Percentiles rank a stretch among this genome's conserved stretches.
phyloP scores from a whole-genome alignment of 192 early-diverging fungal genomes.

The Coemansia sp. region DNA sequence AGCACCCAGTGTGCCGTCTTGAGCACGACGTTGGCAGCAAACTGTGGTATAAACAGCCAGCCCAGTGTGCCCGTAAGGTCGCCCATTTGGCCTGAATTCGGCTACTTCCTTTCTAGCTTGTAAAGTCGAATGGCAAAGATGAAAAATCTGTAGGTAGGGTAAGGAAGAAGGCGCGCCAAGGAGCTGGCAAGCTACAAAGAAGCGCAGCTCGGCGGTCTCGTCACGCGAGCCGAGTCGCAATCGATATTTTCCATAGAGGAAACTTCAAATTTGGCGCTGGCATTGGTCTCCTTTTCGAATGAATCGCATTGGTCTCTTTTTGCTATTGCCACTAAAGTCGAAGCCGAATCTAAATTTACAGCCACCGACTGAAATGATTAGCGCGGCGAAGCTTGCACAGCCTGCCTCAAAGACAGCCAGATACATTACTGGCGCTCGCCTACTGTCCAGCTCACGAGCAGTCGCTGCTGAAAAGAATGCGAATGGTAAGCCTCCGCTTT shows the following conservation, averaged over 20 bases:
- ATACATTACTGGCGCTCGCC: not conserved
- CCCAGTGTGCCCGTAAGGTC: constrained; percentile 31
- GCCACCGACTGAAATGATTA: not conserved
- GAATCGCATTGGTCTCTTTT: not conserved
- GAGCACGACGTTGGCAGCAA: constrained; percentile 31
- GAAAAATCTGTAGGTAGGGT: no score
- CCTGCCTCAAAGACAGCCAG: not conserved
- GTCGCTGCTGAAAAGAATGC: not conserved
- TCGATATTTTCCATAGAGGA: not conserved
- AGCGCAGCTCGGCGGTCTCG: not conserved
- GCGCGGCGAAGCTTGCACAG: not conserved
- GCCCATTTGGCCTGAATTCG: constrained; percentile 2
- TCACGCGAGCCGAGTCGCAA: not conserved
- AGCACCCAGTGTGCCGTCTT: constrained; percentile 28
- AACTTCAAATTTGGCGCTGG: not conserved
- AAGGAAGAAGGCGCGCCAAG: no score
- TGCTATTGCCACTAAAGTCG: not conserved
- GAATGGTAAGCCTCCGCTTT: not conserved
- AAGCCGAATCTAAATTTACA: not conserved
- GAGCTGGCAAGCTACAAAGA: not conserved
- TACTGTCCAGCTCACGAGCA: not conserved
- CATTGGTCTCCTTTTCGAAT: not conserved
- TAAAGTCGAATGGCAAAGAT: no score
- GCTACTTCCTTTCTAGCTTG: no score
- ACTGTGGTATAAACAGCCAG: constrained; percentile 42